Evolutionary conservation across 1,139 yeast species (phyloP).

Genomic region (Pichia inconspicua): DNA sequence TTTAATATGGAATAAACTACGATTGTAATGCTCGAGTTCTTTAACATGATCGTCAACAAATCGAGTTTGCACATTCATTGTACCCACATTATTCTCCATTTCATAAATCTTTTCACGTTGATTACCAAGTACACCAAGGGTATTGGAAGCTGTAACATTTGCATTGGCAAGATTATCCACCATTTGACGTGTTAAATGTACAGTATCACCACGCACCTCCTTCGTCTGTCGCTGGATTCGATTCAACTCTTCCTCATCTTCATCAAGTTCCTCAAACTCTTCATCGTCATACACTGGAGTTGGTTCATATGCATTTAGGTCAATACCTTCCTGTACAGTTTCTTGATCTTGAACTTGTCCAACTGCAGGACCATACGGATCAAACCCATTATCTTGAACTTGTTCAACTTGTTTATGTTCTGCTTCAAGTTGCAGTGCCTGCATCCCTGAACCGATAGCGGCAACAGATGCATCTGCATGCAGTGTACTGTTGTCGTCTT

Average conservation of each 20-base stretch:
- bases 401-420: constrained; percentile 8
- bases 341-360: constrained; percentile 15
- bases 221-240: constrained; percentile 79
- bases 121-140: constrained; percentile 85
- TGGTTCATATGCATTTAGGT: constrained; percentile 25
- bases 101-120: constrained; percentile 81
- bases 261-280: constrained; percentile 51
- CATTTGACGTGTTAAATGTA: constrained; percentile 80
- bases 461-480: not conserved
- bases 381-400: constrained; percentile 10
- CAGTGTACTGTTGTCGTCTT: constrained; percentile 2
- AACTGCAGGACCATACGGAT: constrained; percentile 16
- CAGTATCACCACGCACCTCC: constrained; percentile 56
- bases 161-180: constrained; percentile 86
- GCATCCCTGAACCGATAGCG: constrained; percentile 7
- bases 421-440: constrained; percentile 14
- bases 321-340: constrained; percentile 20
- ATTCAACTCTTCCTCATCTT: constrained; percentile 78
- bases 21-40: constrained; percentile 70
- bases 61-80: constrained; percentile 75
- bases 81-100: constrained; percentile 68
- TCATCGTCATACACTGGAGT: constrained; percentile 19
- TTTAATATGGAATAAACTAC: constrained; percentile 79
- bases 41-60: constrained; percentile 79
- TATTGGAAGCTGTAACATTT: constrained; percentile 81